Conservation (phyloP, 495 filamentous ascomycete species). For the Hyaloscypha hepaticicola region DNA sequence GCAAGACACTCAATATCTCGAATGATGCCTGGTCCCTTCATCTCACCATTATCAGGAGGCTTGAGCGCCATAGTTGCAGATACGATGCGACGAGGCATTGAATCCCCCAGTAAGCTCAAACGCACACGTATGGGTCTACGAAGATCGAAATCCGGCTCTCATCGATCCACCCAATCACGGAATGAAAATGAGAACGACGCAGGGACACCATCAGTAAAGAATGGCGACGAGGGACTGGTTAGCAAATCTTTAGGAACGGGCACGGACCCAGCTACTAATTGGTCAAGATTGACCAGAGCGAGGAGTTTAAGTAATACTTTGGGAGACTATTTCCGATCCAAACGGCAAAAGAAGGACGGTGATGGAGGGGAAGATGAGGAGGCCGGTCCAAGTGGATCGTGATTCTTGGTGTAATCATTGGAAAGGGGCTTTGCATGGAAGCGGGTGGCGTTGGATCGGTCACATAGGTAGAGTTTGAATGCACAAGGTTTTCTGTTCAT, state of each 20-base stretch:
- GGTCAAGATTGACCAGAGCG: constrained; percentile 38
- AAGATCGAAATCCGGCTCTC: constrained; percentile 29
- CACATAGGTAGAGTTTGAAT: constrained; percentile 14
- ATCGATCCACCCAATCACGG: constrained; percentile 13
- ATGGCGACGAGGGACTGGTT: neutral
- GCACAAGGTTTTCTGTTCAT: constrained; percentile 15
- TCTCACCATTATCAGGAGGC: constrained; percentile 52
- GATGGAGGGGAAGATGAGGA: constrained; percentile 24
- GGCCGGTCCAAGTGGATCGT: constrained; percentile 28
- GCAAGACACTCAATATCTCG: constrained; percentile 31
- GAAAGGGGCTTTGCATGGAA: neutral
- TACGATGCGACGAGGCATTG: constrained; percentile 53
- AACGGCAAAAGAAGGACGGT: constrained; percentile 15
- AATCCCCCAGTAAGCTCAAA: constrained; percentile 19
- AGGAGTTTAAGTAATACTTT: constrained; percentile 50
- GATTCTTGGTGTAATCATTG: constrained; percentile 17
- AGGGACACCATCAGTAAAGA: constrained; percentile 24
- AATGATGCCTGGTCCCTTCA: constrained; percentile 45
- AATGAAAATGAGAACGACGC: constrained; percentile 19
- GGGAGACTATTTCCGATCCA: constrained; percentile 41
- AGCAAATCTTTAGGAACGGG: constrained; percentile 24
- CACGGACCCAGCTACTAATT: neutral
- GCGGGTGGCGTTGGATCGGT: constrained; percentile 12
- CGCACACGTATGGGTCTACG: constrained; percentile 13
- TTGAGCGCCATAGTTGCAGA: constrained; percentile 64